Evolutionary conservation across 2,329 filamentous ascomycete species (phyloP), one percentile per base, ranked within the genome.

Genomic region (Trichoderma citrinoviride): DNA sequence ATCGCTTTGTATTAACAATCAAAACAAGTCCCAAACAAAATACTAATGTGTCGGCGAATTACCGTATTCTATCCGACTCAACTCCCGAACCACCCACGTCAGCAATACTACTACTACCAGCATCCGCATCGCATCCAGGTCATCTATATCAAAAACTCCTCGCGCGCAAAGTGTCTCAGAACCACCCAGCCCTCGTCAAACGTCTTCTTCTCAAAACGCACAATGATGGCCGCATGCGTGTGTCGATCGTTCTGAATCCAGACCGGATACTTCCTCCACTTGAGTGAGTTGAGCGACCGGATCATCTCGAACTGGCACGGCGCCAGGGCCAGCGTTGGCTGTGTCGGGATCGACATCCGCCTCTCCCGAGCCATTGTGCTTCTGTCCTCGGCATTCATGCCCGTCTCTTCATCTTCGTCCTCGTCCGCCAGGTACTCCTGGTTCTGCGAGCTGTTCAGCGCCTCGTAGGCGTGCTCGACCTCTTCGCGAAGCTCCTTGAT

Each of bases 201-300:
- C 0, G 77, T 79, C 58, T 83, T 79, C 73, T 86, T 88, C 44
- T 90, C 85, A 65, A 82, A 85, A 43, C 94, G 85, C 41, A 96
- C 88, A 68, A 98, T 91, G 54, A 98, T 96, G 3, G 93, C 93
- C 0, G 93, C 94, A 76, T 98, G 94, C 66, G 86, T 91, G 74
- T 97, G 92, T n/a, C 82, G 79, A 62, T 87, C 83, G 6, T 93
- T 90, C 68, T 90, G 89, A 44, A 95, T 93, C 77, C 90, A 88
- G 3, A 93, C 86, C 0, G 83, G 85, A 68, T 86, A 88, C 74
- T 89, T 90, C 54, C 82, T 80, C 84, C 86, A 89, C 5, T 83
- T 81, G 2, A 89, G 73, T n/a, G 76, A 74, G 71, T 98, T 87
- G 55, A 98, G 80, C 10, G 87, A 85, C 33, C 90, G 83, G 67